These are phyloP conservation scores for Globisporangium recalcitrans DNA, from an alignment of 352 stramenopile species.

Conservation along the genomic window DNA sequence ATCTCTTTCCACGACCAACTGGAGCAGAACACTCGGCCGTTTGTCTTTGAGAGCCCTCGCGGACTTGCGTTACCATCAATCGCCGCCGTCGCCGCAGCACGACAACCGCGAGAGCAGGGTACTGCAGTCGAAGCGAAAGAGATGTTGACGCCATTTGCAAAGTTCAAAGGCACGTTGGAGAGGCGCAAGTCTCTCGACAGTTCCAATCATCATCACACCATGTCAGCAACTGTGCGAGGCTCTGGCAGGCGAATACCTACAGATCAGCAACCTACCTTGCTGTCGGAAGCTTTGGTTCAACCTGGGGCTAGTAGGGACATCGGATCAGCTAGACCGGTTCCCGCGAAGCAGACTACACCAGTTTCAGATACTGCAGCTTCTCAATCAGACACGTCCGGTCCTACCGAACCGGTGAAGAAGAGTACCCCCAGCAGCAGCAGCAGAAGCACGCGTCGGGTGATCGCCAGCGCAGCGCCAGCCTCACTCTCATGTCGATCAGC, in stretches of 20 bases:
- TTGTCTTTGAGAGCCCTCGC: slow-evolving; percentile 21
- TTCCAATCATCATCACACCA: too few relatives aligned
- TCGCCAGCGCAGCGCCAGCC: slow-evolving; percentile 1
- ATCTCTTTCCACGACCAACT: slow-evolving; percentile 29
- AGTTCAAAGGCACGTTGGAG: slow-evolving; percentile 29
- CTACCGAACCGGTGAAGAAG: background rate
- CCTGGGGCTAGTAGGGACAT: too few relatives aligned
- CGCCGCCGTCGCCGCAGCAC: background rate
- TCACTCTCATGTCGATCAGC: background rate
- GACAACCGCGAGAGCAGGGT: background rate
- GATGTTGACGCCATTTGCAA: slow-evolving; percentile 26
- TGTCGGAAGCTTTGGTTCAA: background rate
- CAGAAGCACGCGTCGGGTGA: background rate
- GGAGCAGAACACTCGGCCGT: slow-evolving; percentile 23
- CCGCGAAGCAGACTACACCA: background rate
- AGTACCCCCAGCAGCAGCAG: background rate
- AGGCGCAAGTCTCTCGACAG: background rate
- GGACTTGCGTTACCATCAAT: background rate
- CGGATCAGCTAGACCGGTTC: background rate
- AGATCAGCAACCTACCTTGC: background rate
- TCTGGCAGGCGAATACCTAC: background rate
- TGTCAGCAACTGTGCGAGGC: background rate
- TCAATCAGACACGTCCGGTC: too few relatives aligned
- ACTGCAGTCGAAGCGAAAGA: slow-evolving; percentile 10
- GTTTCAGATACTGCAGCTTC: background rate